Percentiles rank a stretch among this genome's conserved stretches.
phyloP scores from a whole-genome alignment of 768 basidiomycete genomes.

The Coprinopsis sp. region DNA sequence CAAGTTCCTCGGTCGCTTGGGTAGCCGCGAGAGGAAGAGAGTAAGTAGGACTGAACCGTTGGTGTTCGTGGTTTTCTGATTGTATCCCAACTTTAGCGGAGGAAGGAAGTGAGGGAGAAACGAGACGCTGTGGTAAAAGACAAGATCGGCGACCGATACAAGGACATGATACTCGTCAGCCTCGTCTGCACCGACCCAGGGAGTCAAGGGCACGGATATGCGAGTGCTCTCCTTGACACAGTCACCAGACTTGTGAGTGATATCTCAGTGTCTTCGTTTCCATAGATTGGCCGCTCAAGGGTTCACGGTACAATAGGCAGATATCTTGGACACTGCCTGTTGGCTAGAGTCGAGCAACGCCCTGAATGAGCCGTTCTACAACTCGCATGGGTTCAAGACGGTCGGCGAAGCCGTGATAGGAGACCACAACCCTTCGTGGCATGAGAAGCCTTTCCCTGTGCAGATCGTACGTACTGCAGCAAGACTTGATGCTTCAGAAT shows the following conservation, averaged over 20 bases:
- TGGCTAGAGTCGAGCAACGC: constrained; percentile 21
- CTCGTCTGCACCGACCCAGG: constrained; percentile 17
- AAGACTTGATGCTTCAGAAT: neutral
- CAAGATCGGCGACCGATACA: constrained; percentile 15
- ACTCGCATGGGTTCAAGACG: constrained; percentile 22
- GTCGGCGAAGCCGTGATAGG: constrained; percentile 17
- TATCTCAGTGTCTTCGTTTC: neutral
- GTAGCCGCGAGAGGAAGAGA: neutral
- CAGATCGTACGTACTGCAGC: constrained; percentile 16
- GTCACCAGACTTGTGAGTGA: constrained; percentile 18
- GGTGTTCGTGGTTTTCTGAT: neutral
- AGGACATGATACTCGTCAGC: constrained; percentile 19
- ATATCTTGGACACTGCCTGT: constrained; percentile 14
- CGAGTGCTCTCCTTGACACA: constrained; percentile 19
- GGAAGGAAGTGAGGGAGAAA: constrained; percentile 15
- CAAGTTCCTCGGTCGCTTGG: too few species aligned
- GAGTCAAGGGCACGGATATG: constrained; percentile 20
- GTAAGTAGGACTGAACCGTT: neutral
- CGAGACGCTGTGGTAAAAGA: constrained; percentile 9
- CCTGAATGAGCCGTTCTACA: constrained; percentile 21
- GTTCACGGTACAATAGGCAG: constrained; percentile 13
- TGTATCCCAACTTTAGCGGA: constrained; percentile 12
- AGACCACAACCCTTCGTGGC: constrained; percentile 22
- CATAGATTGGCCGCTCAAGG: neutral
- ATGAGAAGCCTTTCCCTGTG: constrained; percentile 16